Conservation (phyloP, 805 yeast species). For the Ogataea paradorogensis region DNA sequence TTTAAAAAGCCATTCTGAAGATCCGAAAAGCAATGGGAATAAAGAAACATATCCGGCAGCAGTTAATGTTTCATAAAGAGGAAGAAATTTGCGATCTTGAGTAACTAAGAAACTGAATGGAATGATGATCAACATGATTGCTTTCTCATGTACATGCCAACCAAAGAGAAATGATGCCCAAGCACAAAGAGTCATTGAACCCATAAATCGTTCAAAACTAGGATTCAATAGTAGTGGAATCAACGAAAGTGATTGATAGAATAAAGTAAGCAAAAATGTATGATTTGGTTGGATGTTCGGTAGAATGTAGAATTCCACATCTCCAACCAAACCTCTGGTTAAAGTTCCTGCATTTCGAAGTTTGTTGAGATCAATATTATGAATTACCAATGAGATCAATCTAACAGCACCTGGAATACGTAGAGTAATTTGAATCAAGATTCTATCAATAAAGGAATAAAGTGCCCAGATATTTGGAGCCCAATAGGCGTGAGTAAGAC, state of each 20-base stretch:
- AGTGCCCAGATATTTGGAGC: conserved; percentile 98
- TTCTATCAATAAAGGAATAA: conserved; percentile 78
- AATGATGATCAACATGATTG: conserved; percentile 81
- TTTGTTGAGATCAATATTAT: conserved; percentile 17
- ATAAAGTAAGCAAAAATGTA: conserved; percentile 78
- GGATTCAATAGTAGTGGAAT: conserved; percentile 72
- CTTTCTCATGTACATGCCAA: conserved; percentile 99
- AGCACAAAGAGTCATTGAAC: conserved; percentile 84
- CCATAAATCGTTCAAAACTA: conserved; percentile 73
- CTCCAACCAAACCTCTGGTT: conserved; percentile 91
- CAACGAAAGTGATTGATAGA: conserved; percentile 76
- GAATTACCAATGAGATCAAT: conserved; percentile 30
- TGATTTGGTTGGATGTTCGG: conserved; percentile 77
- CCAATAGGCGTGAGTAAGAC: conserved; percentile 98
- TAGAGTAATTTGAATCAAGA: conserved; percentile 48
- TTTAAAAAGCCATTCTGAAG: conserved; percentile 78
- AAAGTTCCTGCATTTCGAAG: conserved; percentile 19
- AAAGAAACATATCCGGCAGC: conserved; percentile 83
- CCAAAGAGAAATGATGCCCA: conserved; percentile 91
- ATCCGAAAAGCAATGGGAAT: conserved; percentile 80
- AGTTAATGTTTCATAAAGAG: conserved; percentile 67
- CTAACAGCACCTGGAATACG: conserved; percentile 43
- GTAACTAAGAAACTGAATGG: conserved; percentile 80
- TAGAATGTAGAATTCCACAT: conserved; percentile 73
- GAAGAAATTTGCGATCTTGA: conserved; percentile 66